phyloP scores from a whole-genome alignment of 129 eudicot genomes.

The Heracleum sosnowskyi region DNA sequence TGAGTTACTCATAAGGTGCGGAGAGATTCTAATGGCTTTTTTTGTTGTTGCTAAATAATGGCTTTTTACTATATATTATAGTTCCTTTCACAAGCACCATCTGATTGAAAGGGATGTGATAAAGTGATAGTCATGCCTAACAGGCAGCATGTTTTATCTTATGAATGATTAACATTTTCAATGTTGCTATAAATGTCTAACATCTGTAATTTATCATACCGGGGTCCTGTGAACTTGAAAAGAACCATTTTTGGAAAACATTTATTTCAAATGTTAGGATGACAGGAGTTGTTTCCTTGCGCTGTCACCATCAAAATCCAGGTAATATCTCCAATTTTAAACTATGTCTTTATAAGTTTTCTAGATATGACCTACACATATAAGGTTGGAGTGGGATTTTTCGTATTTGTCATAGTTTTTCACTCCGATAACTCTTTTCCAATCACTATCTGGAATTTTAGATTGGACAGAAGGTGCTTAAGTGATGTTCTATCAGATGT shows the following conservation, averaged over 20 bases:
- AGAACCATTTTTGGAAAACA: not conserved
- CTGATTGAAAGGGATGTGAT: not conserved
- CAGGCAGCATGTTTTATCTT: not conserved
- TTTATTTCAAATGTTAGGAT: not conserved
- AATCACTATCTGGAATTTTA: not conserved
- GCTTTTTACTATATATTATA: not conserved
- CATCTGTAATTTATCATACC: not conserved
- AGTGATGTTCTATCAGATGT: not conserved
- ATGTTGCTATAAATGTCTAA: not conserved
- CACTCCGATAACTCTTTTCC: not conserved
- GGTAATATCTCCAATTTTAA: not conserved
- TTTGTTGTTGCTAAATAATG: too few relatives aligned
- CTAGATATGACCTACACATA: not conserved
- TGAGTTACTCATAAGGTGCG: not conserved
- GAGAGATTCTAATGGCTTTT: not conserved
- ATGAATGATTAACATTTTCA: not conserved
- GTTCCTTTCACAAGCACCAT: not conserved
- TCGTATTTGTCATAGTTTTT: not conserved
- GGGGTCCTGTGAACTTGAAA: not conserved
- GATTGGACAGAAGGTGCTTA: not conserved
- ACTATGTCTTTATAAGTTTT: not conserved
- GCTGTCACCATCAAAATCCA: not conserved
- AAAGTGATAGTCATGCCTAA: not conserved
- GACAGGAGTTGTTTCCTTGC: not conserved
- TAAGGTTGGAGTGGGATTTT: not conserved